Conservation (phyloP, 1,284 basidiomycete species). For the Pseudozyma pruni region DNA sequence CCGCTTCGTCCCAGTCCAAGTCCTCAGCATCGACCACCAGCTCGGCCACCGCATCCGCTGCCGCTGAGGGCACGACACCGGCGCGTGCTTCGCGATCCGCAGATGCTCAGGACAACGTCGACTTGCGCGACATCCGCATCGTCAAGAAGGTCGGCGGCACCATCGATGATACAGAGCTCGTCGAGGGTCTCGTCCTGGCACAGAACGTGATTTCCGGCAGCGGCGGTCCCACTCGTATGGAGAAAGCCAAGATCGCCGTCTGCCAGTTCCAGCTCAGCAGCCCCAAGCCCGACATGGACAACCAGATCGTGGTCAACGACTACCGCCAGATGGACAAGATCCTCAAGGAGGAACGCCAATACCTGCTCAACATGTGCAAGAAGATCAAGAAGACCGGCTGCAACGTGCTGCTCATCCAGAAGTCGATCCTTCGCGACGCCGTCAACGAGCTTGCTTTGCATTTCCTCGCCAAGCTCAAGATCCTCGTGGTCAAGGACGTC, state of each 20-base stretch:
- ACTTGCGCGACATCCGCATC: slow-evolving; percentile 93
- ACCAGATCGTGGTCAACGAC: slow-evolving; percentile 98
- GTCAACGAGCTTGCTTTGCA: slow-evolving; percentile 98
- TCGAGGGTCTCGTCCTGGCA: slow-evolving; percentile 95
- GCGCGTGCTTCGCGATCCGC: slow-evolving; percentile 19
- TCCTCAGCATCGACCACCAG: slow-evolving; percentile 16
- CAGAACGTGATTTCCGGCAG: slow-evolving; percentile 91
- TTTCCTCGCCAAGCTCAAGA: slow-evolving; percentile 97
- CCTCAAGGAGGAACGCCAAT: slow-evolving; percentile 97
- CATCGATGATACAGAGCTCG: slow-evolving; percentile 97
- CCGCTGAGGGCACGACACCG: slow-evolving; percentile 1
- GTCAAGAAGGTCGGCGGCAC: slow-evolving; percentile 99
- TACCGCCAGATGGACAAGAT: slow-evolving; percentile 99
- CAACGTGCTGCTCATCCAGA: slow-evolving; percentile 98
- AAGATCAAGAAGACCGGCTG: slow-evolving; percentile 99
- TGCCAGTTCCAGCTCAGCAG: slow-evolving; percentile 98
- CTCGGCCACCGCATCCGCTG: slow-evolving; percentile 94
- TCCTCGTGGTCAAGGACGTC: slow-evolving; percentile 95
- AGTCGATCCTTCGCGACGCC: slow-evolving; percentile 97
- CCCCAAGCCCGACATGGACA: slow-evolving; percentile 99
- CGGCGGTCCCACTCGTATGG: slow-evolving; percentile 92
- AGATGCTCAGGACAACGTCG: slow-evolving; percentile 72
- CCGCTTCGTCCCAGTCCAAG: slow-evolving; percentile 17
- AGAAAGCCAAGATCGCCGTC: slow-evolving; percentile 98
- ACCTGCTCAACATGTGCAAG: slow-evolving; percentile 97